phyloP scores from a whole-genome alignment of 2,329 filamentous ascomycete species.

The Aspergillus terreus region DNA sequence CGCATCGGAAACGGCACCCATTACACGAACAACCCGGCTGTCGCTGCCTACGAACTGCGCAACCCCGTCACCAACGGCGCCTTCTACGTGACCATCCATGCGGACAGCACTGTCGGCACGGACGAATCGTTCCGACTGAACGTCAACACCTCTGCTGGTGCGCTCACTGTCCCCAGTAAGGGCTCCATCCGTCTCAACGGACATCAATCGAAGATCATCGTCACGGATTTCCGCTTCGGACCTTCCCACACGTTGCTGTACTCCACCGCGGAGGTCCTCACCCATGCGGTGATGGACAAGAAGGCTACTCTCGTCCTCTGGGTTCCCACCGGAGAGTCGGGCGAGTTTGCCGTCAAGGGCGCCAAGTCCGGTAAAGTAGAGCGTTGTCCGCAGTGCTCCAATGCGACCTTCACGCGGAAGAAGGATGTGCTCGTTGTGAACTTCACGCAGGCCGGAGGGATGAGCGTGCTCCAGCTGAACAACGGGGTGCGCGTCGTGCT shows the following conservation, averaged over 20 bases:
- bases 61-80: conserved; percentile 56
- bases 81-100: conserved; percentile 59
- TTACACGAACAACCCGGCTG: conserved; percentile 50
- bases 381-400: conserved; percentile 39
- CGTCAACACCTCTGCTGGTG: conserved; percentile 55
- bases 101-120: conserved; percentile 50
- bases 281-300: conserved; percentile 47
- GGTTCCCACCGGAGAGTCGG: conserved; percentile 52
- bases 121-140: conserved; percentile 53
- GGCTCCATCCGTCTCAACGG: conserved; percentile 54
- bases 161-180: conserved; percentile 52
- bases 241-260: conserved; percentile 48
- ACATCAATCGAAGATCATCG: conserved; percentile 59
- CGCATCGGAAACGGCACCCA: conserved; percentile 46
- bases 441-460: conserved; percentile 50
- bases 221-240: conserved; percentile 58
- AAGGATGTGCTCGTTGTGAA: conserved; percentile 41
- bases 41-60: conserved; percentile 55
- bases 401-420: conserved; percentile 41
- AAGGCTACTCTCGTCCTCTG: conserved; percentile 50
- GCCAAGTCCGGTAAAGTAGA: conserved; percentile 33
- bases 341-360: conserved; percentile 51
- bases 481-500: conserved; percentile 51
- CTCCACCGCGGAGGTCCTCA: conserved; percentile 55
- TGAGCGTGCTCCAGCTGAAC: conserved; percentile 45